These are phyloP conservation scores for Cephalotrichum gorgonifer DNA, from an alignment of 2,329 filamentous ascomycete species.

Conservation along the genomic window DNA sequence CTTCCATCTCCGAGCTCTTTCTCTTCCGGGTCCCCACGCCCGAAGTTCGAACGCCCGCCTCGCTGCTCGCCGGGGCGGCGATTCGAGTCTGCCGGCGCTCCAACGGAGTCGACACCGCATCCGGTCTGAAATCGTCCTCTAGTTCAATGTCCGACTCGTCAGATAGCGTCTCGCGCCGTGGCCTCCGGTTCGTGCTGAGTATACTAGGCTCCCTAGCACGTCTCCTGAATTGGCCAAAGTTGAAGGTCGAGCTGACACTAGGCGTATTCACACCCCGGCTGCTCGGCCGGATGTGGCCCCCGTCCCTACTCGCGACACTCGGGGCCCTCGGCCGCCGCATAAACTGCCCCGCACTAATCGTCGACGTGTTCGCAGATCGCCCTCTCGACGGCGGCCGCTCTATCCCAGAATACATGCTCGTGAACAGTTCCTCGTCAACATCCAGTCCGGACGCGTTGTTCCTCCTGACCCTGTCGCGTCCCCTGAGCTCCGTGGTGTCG, in stretches of 20 bases:
- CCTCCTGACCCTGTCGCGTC: conserved; percentile 22
- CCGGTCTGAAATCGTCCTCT: conserved; percentile 46
- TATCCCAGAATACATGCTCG: conserved; percentile 23
- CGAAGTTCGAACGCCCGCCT: conserved; percentile 1
- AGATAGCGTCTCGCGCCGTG: conserved; percentile 11
- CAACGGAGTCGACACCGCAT: conserved; percentile 59
- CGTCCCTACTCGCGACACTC: conserved; percentile 39
- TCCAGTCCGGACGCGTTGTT: conserved; percentile 38
- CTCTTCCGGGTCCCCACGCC: conserved; percentile 31
- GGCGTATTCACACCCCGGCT: conserved; percentile 38
- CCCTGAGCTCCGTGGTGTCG: conserved; percentile 6
- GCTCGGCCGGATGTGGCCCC: conserved; percentile 41
- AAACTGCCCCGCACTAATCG: conserved; percentile 35
- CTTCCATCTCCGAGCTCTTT: conserved; percentile 37
- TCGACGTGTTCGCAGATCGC: conserved; percentile 32
- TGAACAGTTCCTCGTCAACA: conserved; percentile 37
- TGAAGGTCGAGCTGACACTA: conserved; percentile 38
- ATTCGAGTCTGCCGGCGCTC: conserved; percentile 33
- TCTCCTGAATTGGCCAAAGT: conserved; percentile 46
- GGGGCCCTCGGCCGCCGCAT: conserved; percentile 36
- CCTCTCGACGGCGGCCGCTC: conserved; percentile 24
- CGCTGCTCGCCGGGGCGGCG: background rate
- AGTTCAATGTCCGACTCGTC: conserved; percentile 22
- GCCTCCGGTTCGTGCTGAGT: conserved; percentile 39
- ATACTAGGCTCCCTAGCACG: conserved; percentile 52